Base-by-base conservation (phyloP, 2,329 filamentous ascomycete species). In the Aspergillus pseudoterreus region DNA sequence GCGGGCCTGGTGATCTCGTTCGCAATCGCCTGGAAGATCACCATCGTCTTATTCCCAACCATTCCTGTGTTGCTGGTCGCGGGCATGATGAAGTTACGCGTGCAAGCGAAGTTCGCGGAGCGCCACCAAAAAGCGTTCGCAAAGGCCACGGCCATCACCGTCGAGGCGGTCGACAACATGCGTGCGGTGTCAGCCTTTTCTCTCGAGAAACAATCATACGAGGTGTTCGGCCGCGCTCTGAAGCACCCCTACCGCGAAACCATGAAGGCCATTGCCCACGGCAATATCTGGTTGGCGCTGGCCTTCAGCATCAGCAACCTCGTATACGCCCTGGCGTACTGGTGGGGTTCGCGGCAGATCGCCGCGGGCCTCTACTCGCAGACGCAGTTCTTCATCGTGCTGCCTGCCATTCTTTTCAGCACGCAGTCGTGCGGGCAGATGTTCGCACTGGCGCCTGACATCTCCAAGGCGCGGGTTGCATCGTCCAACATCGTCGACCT, bases 251-350 rank as follows among this genome's bases (percentile, higher is more conserved):
- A 75, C 41, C 73, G 71, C 38, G 76, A 77, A 32, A 78, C 75
- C 14, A 63, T 78, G 42, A 71, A 74, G 41, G 67, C 72, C 15
- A 76, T 75, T 42, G 66, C 77, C 14, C 72, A 73, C 27, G 70
- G 71, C 1, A 76, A 72, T 57, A 59, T 75, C 36, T 75, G 72
- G 66, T 63, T 75, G 43, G 74, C 75, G 1, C 57, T 74, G 36
- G 68, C 72, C 1, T 74, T 71, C 49, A 67, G 67, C 15, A 57
- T 73, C 21, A 80, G 83, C 35, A 86, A 85, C 61, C 76, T 88
- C 47, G 81, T 90, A 30, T 88, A 90, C 63, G 84, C 86, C 0
- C 81, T 92, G 50, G 84, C 86, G 0, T 91, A 90, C 70, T 92
- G 87, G 85, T 91, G 87, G 86, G 87, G 87, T 1, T 80, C 86